A percentile compares a stretch with the other conserved stretches of the same genome.
Conservation (phyloP, 163 green algal genomes). For the Prototheca cutis region DNA sequence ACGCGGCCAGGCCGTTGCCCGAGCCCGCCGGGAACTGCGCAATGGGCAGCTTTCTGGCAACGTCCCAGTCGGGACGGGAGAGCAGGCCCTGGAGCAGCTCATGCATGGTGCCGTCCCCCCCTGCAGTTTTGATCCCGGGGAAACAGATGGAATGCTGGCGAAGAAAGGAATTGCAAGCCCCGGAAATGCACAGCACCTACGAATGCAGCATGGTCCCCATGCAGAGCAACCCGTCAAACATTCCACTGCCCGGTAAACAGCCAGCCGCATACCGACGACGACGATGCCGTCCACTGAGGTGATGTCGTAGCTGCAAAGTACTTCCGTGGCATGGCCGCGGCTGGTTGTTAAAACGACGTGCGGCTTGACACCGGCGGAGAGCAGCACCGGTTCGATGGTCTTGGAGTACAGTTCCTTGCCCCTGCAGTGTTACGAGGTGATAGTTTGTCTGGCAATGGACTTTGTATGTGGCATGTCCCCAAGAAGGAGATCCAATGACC, state of each 20-base stretch:
- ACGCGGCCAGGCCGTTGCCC: constrained; percentile 63
- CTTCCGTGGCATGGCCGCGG: constrained; percentile 27
- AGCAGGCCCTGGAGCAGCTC: constrained; percentile 61
- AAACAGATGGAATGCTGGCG: too few relatives aligned
- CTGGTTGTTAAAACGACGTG: constrained; percentile 23
- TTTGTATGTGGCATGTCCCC: too few relatives aligned
- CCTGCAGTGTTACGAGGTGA: constrained; percentile 18
- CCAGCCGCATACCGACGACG: not conserved
- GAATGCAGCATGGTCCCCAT: too few relatives aligned
- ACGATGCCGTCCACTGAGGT: not conserved
- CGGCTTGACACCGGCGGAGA: constrained; percentile 31
- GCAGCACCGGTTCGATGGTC: constrained; percentile 31
- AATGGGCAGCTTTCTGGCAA: constrained; percentile 30
- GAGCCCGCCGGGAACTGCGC: constrained; percentile 45
- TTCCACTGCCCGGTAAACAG: too few relatives aligned
- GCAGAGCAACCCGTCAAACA: too few relatives aligned
- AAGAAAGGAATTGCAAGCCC: too few relatives aligned
- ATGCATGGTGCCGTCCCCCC: constrained; percentile 54
- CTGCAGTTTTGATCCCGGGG: too few relatives aligned
- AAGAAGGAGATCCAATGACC: too few relatives aligned
- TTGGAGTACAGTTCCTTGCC: constrained; percentile 15
- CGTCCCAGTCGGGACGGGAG: constrained; percentile 47
- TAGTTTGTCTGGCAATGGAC: too few relatives aligned
- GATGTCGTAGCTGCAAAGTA: constrained; percentile 8
- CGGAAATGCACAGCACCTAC: too few relatives aligned